phyloP scores from a whole-genome alignment of 331 rosid genomes.

The Dryas integrifolia region DNA sequence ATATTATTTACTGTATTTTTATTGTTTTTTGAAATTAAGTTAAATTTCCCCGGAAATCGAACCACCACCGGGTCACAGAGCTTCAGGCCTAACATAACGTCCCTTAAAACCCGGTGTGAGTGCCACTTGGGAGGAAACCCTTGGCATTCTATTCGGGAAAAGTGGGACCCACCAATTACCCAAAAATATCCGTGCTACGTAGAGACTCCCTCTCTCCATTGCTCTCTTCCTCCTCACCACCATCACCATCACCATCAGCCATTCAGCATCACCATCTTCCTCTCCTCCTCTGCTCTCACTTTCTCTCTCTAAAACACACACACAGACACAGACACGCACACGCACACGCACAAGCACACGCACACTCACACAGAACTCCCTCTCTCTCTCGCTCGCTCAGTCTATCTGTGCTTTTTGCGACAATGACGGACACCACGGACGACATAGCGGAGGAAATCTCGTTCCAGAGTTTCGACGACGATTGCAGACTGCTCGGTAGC shows the following conservation, averaged over 20 bases:
- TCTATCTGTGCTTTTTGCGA: background rate
- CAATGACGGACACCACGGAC: conserved; percentile 89
- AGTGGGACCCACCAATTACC: conserved; percentile 23
- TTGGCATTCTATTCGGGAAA: conserved; percentile 1
- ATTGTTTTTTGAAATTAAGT: no score
- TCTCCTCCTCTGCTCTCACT: background rate
- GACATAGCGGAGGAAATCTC: conserved; percentile 93
- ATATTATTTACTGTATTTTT: no score
- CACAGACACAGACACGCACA: background rate
- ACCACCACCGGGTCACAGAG: conserved; percentile 17
- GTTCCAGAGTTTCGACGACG: conserved; percentile 85
- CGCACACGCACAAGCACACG: background rate
- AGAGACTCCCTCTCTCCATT: background rate
- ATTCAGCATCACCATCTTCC: background rate
- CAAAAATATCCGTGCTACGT: conserved; percentile 21
- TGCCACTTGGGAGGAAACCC: conserved; percentile 40
- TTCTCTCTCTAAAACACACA: background rate
- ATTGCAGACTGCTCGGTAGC: conserved; percentile 72
- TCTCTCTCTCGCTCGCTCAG: background rate
- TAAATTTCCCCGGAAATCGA: no score
- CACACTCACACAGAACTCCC: background rate
- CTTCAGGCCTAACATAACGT: background rate
- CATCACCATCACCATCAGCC: no score
- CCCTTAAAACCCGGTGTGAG: conserved; percentile 23
- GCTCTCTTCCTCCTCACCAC: conserved; percentile 1